phyloP scores from a whole-genome alignment of 2,329 filamentous ascomycete genomes.

The Calonectria hongkongensis region DNA sequence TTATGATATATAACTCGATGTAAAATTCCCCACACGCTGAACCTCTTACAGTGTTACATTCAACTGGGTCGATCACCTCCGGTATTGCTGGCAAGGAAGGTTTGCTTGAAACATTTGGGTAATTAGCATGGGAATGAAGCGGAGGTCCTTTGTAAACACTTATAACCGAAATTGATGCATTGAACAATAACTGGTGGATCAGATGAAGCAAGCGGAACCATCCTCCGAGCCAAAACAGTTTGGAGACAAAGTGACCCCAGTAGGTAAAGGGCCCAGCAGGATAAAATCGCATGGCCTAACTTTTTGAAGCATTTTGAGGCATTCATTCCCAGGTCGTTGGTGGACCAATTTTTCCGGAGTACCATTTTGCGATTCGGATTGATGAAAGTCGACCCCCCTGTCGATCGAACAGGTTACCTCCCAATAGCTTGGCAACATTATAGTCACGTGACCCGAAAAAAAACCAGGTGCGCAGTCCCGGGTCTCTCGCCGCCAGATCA shows the following conservation, averaged over 20 bases:
- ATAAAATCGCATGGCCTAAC: neutral
- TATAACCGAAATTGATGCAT: neutral
- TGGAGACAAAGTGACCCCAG: neutral
- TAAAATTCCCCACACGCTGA: neutral
- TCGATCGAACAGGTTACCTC: conserved; percentile 6
- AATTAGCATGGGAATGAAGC: neutral
- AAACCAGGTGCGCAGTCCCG: conserved; percentile 47
- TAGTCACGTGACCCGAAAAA: conserved; percentile 41
- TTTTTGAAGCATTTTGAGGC: neutral
- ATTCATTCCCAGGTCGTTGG: conserved; percentile 12
- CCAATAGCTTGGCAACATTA: neutral
- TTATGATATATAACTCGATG: neutral
- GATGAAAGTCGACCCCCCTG: neutral
- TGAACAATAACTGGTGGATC: neutral
- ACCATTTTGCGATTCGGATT: conserved; percentile 6
- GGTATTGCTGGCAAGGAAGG: neutral
- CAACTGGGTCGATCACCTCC: neutral
- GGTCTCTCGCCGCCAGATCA: conserved; percentile 42
- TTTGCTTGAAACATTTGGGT: conserved; percentile 19
- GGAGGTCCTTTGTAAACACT: neutral
- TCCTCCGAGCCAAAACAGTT: neutral
- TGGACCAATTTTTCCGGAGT: conserved; percentile 13
- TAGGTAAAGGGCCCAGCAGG: neutral
- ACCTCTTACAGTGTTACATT: neutral
- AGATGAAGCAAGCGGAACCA: neutral